These are phyloP conservation scores for Pelargonium myrrhifolium DNA, from an alignment of 441 rosid genomes.

Conservation along the genomic window DNA sequence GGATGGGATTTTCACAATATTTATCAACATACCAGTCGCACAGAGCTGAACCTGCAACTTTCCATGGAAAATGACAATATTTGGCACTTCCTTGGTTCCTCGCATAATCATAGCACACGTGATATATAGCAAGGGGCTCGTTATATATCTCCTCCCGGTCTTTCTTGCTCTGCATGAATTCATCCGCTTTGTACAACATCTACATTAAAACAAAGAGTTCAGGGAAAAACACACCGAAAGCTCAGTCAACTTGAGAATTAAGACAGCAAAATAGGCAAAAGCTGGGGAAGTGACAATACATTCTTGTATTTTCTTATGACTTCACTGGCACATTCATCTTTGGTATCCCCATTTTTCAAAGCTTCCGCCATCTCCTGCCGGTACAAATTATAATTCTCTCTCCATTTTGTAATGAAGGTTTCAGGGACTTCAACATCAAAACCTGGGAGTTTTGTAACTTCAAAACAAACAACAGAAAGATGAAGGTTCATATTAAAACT, in stretches of 20 bases:
- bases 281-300: conserved; percentile 22
- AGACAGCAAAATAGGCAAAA: background rate
- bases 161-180: conserved; percentile 38
- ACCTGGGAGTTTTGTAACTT: conserved; percentile 41
- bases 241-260: too few species aligned
- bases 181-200: conserved; percentile 47
- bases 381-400: conserved; percentile 29
- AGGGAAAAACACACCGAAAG: background rate
- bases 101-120: conserved; percentile 41
- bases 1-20: conserved; percentile 18
- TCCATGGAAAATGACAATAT: conserved; percentile 59
- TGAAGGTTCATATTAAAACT: background rate
- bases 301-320: conserved; percentile 35
- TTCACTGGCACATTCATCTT: conserved; percentile 17
- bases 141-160: conserved; percentile 30
- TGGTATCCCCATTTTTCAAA: background rate
- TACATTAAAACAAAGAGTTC: conserved; percentile 16
- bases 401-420: conserved; percentile 29
- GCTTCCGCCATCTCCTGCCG: conserved; percentile 41
- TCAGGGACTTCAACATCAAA: conserved; percentile 29
- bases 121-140: conserved; percentile 50
- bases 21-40: conserved; percentile 26
- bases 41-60: conserved; percentile 55
- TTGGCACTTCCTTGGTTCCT: background rate
- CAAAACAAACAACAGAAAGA: conserved; percentile 22